Percentiles rank a stretch among this genome's conserved stretches.
These are phyloP conservation scores for Salix purpurea DNA, from an alignment of 345 rosid genomes.

Conservation along the genomic window DNA sequence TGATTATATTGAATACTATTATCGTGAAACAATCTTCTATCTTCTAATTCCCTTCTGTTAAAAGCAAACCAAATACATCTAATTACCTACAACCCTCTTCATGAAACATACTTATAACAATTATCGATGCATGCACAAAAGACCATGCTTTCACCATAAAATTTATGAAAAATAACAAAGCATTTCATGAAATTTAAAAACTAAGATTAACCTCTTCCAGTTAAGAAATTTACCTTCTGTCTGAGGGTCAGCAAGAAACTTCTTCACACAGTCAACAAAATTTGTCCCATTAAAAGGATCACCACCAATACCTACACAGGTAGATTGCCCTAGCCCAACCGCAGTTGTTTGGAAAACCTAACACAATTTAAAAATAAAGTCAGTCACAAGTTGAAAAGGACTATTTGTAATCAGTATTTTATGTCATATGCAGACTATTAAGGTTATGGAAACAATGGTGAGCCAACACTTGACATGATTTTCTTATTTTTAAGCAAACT, in stretches of 20 bases:
- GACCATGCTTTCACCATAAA: too few relatives aligned
- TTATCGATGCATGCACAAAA: too few relatives aligned
- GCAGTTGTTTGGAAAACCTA: slow-evolving; percentile 96
- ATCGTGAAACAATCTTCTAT: too few relatives aligned
- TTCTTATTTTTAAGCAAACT: not conserved
- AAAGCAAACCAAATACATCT: too few relatives aligned
- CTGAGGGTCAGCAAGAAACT: slow-evolving; percentile 81
- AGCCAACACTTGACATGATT: not conserved
- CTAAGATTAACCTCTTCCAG: not conserved
- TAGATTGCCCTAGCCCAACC: slow-evolving; percentile 92
- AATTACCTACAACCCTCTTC: too few relatives aligned
- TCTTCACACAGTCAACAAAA: slow-evolving; percentile 85
- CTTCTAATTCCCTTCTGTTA: too few relatives aligned
- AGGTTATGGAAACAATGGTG: not conserved
- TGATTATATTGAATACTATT: too few relatives aligned
- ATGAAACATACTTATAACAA: too few relatives aligned
- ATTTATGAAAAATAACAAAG: too few relatives aligned
- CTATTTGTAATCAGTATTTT: not conserved
- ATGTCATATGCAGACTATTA: not conserved
- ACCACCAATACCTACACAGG: slow-evolving; percentile 92
- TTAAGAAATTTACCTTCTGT: slow-evolving; percentile 63
- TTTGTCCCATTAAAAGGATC: slow-evolving; percentile 99
- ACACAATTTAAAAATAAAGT: not conserved
- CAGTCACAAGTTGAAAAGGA: too few relatives aligned
- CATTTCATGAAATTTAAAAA: not conserved